A percentile compares a stretch with the other conserved stretches of the same genome.
Evolutionary conservation across 805 yeast genomes (phyloP).

Genomic region (Metschnikowia colocasiae): DNA sequence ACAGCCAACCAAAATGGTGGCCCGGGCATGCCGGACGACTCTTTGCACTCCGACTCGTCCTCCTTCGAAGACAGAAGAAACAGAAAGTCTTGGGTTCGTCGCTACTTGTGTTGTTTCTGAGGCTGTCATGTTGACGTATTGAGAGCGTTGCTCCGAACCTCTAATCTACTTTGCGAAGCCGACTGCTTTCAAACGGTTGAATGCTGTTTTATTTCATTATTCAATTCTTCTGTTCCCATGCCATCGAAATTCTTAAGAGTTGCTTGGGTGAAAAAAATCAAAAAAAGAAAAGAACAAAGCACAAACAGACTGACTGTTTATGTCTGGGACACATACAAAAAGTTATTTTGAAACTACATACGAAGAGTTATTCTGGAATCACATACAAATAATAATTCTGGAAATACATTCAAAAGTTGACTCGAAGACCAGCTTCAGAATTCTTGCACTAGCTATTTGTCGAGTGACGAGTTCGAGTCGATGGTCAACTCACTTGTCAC

Average conservation of each 20-base stretch:
- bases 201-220: background rate
- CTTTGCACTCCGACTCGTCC: constrained; percentile 38
- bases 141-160: background rate
- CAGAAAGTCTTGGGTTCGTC: constrained; percentile 17
- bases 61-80: constrained; percentile 24
- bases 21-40: constrained; percentile 33
- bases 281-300: too few species aligned
- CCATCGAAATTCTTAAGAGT: background rate
- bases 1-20: constrained; percentile 27
- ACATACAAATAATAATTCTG: background rate
- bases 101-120: constrained; percentile 16
- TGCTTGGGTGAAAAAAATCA: background rate
- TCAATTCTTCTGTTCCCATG: constrained; percentile 3
- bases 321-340: too few species aligned
- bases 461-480: background rate
- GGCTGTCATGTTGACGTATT: background rate
- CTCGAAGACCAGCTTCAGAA: background rate
- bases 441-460: background rate
- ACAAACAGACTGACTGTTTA: too few species aligned
- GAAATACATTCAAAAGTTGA: background rate
- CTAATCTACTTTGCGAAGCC: background rate
- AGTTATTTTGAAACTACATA: background rate
- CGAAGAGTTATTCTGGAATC: background rate
- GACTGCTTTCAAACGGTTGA: background rate
- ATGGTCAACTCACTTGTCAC: constrained; percentile 3